Evolutionary conservation across 495 filamentous ascomycete species (phyloP), one percentile per base, ranked within the genome.

Genomic region (Penicillium turbatum): DNA sequence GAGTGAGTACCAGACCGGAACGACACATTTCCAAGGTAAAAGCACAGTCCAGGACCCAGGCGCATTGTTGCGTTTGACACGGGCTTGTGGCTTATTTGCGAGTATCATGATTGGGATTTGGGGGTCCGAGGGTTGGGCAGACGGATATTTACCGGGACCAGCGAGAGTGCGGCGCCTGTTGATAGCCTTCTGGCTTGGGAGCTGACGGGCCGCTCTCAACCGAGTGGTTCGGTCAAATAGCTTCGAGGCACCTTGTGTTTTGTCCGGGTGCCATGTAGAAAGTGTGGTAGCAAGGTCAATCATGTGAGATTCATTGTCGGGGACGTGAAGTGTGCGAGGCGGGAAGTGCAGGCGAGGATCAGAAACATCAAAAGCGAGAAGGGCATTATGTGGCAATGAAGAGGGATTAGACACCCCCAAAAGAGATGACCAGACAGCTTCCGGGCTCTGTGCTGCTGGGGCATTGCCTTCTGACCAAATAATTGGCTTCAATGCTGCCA

Each of bases 1-100:
- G 11, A 98, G 61, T 13, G 82, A 79, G 61, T 92, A 88, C 93
- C 93, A 98, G 32, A 97, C 72, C 1, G 90, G 84, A 17, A 79
- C 69, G 27, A 97, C 86, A 57, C 90, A 96, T 62, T 90, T 92
- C 92, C 93, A 97, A 0, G 93, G 93, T 3, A 93, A 74, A 29
- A 97, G 76, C 1, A 98, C 60, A 1, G 87, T 95, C 91, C 92
- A 97, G 1, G 75, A 82, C 0, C 87, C 86, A 40, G 86, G 84
- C 9, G 75, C 72, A n/a, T 73, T 73, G 46, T 48, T 72, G 41
- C 59, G 60, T 21, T 59, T 74, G 6, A 60, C 51, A n/a, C 65
- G 62, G 32, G 61, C 54, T 12, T 67, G 54, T 21, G 77, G 64
- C 10, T 80, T 77, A 12, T 80, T 85, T 29, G 87, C 78, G 9